These are phyloP conservation scores for Elongisporangium senticosum DNA, from an alignment of 352 stramenopile genomes.

Conservation along the genomic window DNA sequence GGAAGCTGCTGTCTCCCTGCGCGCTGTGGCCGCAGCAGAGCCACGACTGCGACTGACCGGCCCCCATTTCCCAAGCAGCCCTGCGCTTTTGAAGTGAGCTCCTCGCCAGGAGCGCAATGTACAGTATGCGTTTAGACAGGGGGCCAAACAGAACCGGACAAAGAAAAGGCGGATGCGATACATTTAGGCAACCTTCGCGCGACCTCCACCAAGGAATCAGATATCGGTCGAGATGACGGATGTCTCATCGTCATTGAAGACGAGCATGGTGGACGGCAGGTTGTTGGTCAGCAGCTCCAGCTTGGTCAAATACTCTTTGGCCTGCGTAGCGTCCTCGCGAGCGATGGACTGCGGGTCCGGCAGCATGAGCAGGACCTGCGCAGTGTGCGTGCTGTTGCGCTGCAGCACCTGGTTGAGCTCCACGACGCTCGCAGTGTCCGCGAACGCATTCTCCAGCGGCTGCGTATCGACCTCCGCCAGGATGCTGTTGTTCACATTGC, in stretches of 20 bases:
- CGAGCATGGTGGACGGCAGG: constrained; percentile 44
- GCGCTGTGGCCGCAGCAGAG: constrained; percentile 37
- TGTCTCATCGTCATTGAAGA: constrained; percentile 39
- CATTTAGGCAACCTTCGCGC: not conserved
- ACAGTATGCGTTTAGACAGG: constrained; percentile 1
- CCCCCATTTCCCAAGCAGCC: constrained; percentile 24
- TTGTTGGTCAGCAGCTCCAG: constrained; percentile 36
- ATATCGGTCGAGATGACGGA: constrained; percentile 39
- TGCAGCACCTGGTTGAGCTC: constrained; percentile 48
- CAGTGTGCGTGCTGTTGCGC: constrained; percentile 30
- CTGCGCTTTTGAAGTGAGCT: not conserved
- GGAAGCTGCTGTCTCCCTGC: constrained; percentile 21
- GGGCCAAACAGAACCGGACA: not conserved
- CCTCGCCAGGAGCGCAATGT: not conserved
- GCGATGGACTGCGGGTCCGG: constrained; percentile 19
- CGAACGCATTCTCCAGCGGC: constrained; percentile 13
- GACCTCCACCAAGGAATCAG: constrained; percentile 10
- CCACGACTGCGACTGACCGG: constrained; percentile 34
- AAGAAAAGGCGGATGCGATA: not conserved
- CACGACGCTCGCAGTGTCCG: constrained; percentile 14
- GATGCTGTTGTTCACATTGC: constrained; percentile 29
- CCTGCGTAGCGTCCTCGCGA: not conserved
- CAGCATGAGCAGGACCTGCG: constrained; percentile 39
- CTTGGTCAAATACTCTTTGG: constrained; percentile 21
- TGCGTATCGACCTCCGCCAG: constrained; percentile 16